Conservation (phyloP, 2,329 filamentous ascomycete species). For the Cladosporium sp. region DNA sequence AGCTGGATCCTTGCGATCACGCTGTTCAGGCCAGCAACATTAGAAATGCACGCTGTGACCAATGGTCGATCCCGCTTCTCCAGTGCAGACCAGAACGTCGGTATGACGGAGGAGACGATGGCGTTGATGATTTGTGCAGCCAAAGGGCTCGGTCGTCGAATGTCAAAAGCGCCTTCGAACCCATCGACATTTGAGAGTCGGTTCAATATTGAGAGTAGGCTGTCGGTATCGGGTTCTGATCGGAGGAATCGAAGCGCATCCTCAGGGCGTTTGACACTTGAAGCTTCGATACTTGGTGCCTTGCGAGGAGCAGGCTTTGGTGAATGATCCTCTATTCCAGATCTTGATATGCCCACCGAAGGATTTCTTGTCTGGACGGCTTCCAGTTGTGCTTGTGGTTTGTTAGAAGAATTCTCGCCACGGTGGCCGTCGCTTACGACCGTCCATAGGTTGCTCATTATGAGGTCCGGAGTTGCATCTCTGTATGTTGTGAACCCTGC, state of each 20-base stretch:
- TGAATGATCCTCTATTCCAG: background rate
- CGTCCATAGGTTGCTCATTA: constrained; percentile 18
- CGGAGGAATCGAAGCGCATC: constrained; percentile 42
- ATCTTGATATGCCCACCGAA: background rate
- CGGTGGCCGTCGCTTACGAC: constrained; percentile 15
- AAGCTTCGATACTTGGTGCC: background rate
- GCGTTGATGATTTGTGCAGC: constrained; percentile 74
- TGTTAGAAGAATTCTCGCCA: background rate
- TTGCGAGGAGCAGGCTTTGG: background rate
- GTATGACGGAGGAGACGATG: constrained; percentile 72
- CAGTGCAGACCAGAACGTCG: constrained; percentile 79
- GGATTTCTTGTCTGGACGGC: constrained; percentile 14
- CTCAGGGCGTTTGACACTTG: constrained; percentile 28
- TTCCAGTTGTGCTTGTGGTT: constrained; percentile 1
- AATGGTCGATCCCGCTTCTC: constrained; percentile 45
- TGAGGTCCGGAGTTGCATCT: background rate
- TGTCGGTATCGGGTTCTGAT: constrained; percentile 42
- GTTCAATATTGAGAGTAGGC: constrained; percentile 34
- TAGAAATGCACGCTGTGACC: constrained; percentile 68
- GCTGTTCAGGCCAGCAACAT: constrained; percentile 76
- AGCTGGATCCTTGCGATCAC: constrained; percentile 47
- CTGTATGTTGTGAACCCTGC: background rate
- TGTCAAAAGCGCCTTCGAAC: constrained; percentile 50
- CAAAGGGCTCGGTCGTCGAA: constrained; percentile 65
- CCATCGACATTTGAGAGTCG: constrained; percentile 20